Base-by-base conservation (phyloP, 352 stramenopile genomes). In the Hyaloperonospora arabidopsidis region DNA sequence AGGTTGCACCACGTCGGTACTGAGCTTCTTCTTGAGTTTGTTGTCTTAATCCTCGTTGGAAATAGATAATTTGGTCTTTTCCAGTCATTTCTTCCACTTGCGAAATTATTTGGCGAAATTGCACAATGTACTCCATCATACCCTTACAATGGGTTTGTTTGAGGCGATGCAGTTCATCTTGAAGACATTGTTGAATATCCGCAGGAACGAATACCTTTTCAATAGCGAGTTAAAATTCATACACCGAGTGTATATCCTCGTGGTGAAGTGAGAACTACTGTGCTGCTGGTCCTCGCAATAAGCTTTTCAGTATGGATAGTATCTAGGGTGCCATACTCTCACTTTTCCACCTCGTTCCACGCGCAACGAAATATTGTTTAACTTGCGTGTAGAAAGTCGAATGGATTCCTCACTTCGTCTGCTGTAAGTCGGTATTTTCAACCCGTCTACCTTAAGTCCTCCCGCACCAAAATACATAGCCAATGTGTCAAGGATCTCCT, bases 21-120 rank as follows among this genome's bases (percentile, higher is more conserved):
- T 57, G 40, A 21, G 45, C 21, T 45, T 57, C 40, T 43, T 50
- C 28, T 1, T 45, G 40, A 17, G 48, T 45, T 11, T 12, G 44
- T 45, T 25, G 32, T 34, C 13, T 15, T n/a, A 57, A 29, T 23
- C 15, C 41, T 23, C 28, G 41, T 18, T 48, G n/a, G 23, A 55
- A 49, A 10, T 48, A 48, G 21, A 40, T 52, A 40, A 49, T 57
- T 41, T 57, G 45, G 45, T 62, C 21, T 35, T 52, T 41, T 52
- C 54, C 48, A 18, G 28, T 52, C 48, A 62, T 62, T 5, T 55
- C 11, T 48, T 56, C 54, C 18, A 62, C 40, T 46, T 62, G 39
- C 21, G 38, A 49, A 38, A 55, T 39, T 22, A 49, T 46, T 18
- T 49, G 18, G 1, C 54, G 32, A 25, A 52, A 52, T 35, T 32